A percentile compares a stretch with the other conserved stretches of the same genome.
These are phyloP conservation scores for Heliamphora pulchella DNA, from an alignment of 179 eudicot species.

Conservation along the genomic window DNA sequence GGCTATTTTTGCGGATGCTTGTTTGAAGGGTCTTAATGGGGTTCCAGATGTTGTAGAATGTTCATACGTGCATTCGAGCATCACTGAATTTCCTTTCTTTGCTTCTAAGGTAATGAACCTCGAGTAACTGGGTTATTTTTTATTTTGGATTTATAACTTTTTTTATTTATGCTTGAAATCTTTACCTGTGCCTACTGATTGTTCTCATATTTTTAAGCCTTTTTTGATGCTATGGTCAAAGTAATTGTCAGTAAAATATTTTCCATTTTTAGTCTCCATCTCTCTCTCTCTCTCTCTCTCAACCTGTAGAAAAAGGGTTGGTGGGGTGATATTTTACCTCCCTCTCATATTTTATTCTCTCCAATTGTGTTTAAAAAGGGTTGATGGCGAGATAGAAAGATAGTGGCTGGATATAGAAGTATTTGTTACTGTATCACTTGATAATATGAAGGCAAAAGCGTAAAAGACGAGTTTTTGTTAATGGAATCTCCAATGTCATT, in stretches of 20 bases:
- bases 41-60: constrained; percentile 97
- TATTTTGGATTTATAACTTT: background rate
- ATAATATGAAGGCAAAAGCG: too few relatives aligned
- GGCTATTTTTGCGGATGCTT: constrained; percentile 95
- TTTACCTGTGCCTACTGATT: background rate
- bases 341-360: too few relatives aligned
- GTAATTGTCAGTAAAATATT: background rate
- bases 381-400: too few relatives aligned
- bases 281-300: background rate
- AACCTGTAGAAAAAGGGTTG: too few relatives aligned
- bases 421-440: too few relatives aligned
- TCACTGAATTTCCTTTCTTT: constrained; percentile 89
- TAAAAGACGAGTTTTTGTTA: too few relatives aligned
- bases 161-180: background rate
- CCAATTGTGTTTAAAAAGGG: too few relatives aligned
- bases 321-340: too few relatives aligned
- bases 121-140: background rate
- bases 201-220: background rate
- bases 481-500: too few relatives aligned
- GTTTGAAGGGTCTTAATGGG: constrained; percentile 96
- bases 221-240: background rate
- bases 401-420: too few relatives aligned
- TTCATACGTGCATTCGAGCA: constrained; percentile 68
- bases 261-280: background rate
- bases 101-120: constrained; percentile 76